Evolutionary conservation across 2,329 filamentous ascomycete species (phyloP).

Genomic region (Diaporthe longicolla): DNA sequence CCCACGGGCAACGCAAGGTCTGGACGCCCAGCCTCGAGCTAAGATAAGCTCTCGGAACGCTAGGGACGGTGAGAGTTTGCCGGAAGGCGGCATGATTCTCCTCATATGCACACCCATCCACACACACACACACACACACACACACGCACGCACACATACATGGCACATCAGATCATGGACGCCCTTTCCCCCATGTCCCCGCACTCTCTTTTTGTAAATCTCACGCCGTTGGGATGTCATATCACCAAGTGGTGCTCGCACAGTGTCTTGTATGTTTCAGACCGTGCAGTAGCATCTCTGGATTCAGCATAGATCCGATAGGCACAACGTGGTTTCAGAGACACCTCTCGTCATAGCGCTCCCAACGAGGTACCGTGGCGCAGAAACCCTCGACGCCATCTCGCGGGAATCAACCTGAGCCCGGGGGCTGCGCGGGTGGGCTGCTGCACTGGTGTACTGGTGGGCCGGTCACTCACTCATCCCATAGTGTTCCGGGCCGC

Average conservation of each 20-base stretch:
- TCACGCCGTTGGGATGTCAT: slow-evolving; percentile 30
- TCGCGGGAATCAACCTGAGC: slow-evolving; percentile 2
- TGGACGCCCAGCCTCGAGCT: slow-evolving; percentile 21
- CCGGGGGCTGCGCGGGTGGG: neutral
- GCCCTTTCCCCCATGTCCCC: neutral
- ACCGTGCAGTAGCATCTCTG: slow-evolving; percentile 30
- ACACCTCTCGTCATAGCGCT: slow-evolving; percentile 24
- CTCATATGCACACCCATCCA: neutral
- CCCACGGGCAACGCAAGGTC: neutral
- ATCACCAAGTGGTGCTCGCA: slow-evolving; percentile 12
- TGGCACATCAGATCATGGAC: slow-evolving; percentile 2
- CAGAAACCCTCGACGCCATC: slow-evolving; percentile 28
- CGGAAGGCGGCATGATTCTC: slow-evolving; percentile 31
- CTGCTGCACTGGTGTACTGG: too few relatives aligned
- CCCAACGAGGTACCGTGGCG: slow-evolving; percentile 21
- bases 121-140: too few relatives aligned
- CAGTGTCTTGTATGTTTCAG: slow-evolving; percentile 23
- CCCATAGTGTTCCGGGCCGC: neutral
- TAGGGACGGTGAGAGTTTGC: slow-evolving; percentile 9
- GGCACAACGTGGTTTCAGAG: slow-evolving; percentile 27
- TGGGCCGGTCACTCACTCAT: neutral
- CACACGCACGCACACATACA: neutral
- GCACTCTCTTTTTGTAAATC: slow-evolving; percentile 3
- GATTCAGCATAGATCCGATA: slow-evolving; percentile 29
- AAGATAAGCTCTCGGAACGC: slow-evolving; percentile 32